A percentile compares a stretch with the other conserved stretches of the same genome.
Conservation (phyloP, 495 filamentous ascomycete genomes). For the Aspergillus kassunensis region DNA sequence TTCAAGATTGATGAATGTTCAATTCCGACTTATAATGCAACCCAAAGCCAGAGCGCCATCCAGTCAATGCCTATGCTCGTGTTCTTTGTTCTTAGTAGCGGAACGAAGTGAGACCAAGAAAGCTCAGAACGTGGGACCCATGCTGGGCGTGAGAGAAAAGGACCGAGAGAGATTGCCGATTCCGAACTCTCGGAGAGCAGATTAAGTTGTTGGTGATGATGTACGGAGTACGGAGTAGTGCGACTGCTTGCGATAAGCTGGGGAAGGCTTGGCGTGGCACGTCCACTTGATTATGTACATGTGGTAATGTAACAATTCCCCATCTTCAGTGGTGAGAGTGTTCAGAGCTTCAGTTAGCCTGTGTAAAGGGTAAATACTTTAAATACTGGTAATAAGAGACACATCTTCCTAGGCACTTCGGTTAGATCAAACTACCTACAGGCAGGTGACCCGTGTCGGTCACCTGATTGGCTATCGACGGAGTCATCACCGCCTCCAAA, state of each 20-base stretch:
- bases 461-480: slow-evolving; percentile 16
- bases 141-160: neutral
- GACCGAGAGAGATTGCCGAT: neutral
- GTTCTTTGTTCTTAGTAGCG: slow-evolving; percentile 3
- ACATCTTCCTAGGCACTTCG: no score
- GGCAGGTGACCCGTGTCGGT: slow-evolving; percentile 3
- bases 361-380: no score
- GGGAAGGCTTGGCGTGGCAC: slow-evolving; percentile 9
- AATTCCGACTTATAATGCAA: neutral
- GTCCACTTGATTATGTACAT: neutral
- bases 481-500: slow-evolving; percentile 18
- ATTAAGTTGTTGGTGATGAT: no score
- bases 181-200: no score
- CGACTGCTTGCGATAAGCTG: slow-evolving; percentile 3
- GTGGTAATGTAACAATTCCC: no score
- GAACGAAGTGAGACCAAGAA: slow-evolving; percentile 5
- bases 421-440: neutral
- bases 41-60: neutral
- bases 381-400: no score
- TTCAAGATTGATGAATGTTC: neutral
- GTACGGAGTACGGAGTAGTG: neutral
- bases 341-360: no score
- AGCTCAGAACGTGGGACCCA: slow-evolving; percentile 9
- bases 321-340: no score
- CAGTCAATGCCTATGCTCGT: slow-evolving; percentile 1